Evolutionary conservation across 495 filamentous ascomycete species (phyloP).

Genomic region (Lentithecium fluviatile): DNA sequence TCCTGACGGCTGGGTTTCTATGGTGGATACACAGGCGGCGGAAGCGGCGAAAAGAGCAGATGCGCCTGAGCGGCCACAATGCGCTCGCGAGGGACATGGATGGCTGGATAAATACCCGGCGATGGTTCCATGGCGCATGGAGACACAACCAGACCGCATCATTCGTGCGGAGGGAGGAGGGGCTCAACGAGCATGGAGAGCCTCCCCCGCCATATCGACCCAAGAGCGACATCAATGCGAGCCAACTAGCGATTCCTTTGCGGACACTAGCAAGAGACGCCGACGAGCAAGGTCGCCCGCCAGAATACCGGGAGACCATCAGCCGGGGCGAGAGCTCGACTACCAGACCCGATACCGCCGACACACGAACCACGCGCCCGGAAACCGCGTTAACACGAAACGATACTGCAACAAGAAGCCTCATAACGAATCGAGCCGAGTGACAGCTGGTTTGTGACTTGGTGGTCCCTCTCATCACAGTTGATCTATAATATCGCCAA

Average conservation of each 20-base stretch:
- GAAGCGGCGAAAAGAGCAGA: constrained; percentile 31
- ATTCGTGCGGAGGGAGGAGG: constrained; percentile 39
- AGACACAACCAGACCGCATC: constrained; percentile 24
- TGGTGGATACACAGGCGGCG: constrained; percentile 37
- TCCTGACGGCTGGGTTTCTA: constrained; percentile 32
- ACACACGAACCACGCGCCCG: neutral
- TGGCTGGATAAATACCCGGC: constrained; percentile 36
- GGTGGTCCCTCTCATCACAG: too few species aligned
- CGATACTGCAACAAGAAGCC: too few species aligned
- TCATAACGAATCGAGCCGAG: too few species aligned
- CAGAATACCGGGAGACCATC: constrained; percentile 32
- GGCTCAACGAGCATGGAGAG: constrained; percentile 47
- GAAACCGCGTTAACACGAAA: constrained; percentile 2
- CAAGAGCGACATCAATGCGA: constrained; percentile 10
- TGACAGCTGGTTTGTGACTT: too few species aligned
- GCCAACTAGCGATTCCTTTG: constrained; percentile 36
- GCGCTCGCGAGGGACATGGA: constrained; percentile 43
- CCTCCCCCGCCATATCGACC: constrained; percentile 46
- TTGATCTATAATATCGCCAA: too few species aligned
- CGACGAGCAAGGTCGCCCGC: constrained; percentile 36
- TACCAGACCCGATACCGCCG: neutral
- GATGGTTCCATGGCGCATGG: constrained; percentile 40
- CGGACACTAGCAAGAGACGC: constrained; percentile 39
- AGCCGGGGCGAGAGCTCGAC: neutral
- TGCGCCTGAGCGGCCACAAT: constrained; percentile 34